Base-by-base conservation (phyloP, 2,329 filamentous ascomycete species). In the Cryphonectria carpinicola region DNA sequence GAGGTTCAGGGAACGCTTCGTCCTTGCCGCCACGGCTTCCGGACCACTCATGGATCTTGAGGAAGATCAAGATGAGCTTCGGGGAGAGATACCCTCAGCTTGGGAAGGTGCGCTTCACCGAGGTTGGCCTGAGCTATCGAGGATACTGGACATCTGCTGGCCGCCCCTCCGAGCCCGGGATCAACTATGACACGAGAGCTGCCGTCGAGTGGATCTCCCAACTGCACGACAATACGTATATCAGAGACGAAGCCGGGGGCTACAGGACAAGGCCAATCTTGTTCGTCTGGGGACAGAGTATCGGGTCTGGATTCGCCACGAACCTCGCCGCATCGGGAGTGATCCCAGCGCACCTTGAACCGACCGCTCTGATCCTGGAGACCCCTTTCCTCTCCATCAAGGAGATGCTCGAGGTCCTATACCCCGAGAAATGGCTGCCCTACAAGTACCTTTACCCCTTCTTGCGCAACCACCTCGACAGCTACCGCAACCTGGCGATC, bases 111-210 rank as follows among this genome's bases (percentile, higher is more conserved):
- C 73, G 77, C 71, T 85, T 85, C 73, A 87, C 82, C 0, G 82
- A 88, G 74, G 81, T 88, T 11, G 87, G 87, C 71, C 78, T 89
- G 43, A 89, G 87, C 74, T 90, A 93, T 77, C 88, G 92, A 60
- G 92, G 92, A 14, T 95, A 91, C 78, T 95, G 93, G 93, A 93
- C 85, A 14, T 95, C 92, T 1, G 85, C 87, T 43, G 93, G 93
- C 25, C 85, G 89, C 4, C 88, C 92, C 10, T 91, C 89, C 3
- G 92, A 95, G 77, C 81, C 80, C 52, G 93, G 92, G 1, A 91
- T 95, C 73, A 86, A 92, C 74, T 80, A 85, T 25, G 93, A 95
- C 78, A 87, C 90, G 1, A 83, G 86, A 70, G 91, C 92, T 0
- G 87, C 90, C 10, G 77, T 93, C 32, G 75, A 82, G 13, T 93